Evolutionary conservation across 2,329 filamentous ascomycete genomes (phyloP).

Genomic region (Arachnomyces sp.): DNA sequence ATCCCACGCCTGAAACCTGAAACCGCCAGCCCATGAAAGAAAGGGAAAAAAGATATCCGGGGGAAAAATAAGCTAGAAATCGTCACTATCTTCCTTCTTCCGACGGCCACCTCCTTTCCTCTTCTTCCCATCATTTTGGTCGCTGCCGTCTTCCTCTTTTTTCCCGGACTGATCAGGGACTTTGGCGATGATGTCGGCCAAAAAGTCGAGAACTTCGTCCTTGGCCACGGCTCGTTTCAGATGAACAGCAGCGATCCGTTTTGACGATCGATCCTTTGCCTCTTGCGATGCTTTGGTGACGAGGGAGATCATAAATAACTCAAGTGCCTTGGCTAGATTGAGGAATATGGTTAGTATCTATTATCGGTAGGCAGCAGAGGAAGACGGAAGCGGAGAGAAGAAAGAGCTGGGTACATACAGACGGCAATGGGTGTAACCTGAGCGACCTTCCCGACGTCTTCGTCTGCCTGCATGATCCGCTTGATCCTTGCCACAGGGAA

Average conservation of each 20-base stretch:
- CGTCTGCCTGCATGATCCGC: slow-evolving; percentile 98
- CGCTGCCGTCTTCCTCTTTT: slow-evolving; percentile 37
- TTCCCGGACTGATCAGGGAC: slow-evolving; percentile 55
- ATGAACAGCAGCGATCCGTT: slow-evolving; percentile 82
- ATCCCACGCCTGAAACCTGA: too few species aligned
- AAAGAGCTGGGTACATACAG: slow-evolving; percentile 41
- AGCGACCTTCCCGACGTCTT: slow-evolving; percentile 96
- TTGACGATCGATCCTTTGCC: slow-evolving; percentile 73
- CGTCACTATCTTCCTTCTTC: slow-evolving; percentile 35
- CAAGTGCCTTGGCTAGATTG: slow-evolving; percentile 71
- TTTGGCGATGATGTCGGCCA: slow-evolving; percentile 82
- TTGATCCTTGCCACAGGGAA: slow-evolving; percentile 97
- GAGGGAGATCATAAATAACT: slow-evolving; percentile 95
- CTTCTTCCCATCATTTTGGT: slow-evolving; percentile 41
- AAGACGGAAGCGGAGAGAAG: not conserved
- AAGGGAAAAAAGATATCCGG: not conserved
- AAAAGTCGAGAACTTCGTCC: slow-evolving; percentile 89
- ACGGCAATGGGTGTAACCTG: slow-evolving; percentile 96
- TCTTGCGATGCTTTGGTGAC: slow-evolving; percentile 82
- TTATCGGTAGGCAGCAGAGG: not conserved
- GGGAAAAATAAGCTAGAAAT: slow-evolving; percentile 8
- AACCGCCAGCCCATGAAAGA: too few species aligned
- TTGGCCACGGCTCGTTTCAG: slow-evolving; percentile 83
- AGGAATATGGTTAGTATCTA: slow-evolving; percentile 13
- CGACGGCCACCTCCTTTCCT: slow-evolving; percentile 37